These are phyloP conservation scores for Monosporascus ibericus DNA, from an alignment of 2,329 filamentous ascomycete genomes.

Conservation along the genomic window DNA sequence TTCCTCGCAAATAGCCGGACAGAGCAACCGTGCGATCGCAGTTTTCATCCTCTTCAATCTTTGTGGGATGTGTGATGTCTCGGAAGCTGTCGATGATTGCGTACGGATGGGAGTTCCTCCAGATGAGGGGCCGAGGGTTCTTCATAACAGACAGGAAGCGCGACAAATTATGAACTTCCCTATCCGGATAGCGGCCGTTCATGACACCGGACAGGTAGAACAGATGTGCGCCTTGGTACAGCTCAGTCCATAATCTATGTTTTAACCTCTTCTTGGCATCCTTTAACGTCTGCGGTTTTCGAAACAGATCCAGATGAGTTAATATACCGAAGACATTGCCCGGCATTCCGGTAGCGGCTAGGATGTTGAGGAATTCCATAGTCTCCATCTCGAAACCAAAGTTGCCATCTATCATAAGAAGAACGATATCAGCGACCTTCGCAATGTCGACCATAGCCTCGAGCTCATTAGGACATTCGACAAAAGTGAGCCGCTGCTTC, in stretches of 20 bases:
- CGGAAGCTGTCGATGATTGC: slow-evolving; percentile 89
- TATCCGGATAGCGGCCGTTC: slow-evolving; percentile 92
- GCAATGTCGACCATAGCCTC: slow-evolving; percentile 96
- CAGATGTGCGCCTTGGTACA: slow-evolving; percentile 94
- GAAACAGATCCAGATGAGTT: slow-evolving; percentile 92
- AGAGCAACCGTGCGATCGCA: slow-evolving; percentile 88
- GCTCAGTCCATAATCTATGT: slow-evolving; percentile 90
- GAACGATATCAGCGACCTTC: slow-evolving; percentile 94
- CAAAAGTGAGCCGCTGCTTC: slow-evolving; percentile 85
- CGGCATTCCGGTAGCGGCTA: slow-evolving; percentile 94
- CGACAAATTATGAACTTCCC: slow-evolving; percentile 92
- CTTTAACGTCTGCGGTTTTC: slow-evolving; percentile 85
- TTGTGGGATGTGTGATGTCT: slow-evolving; percentile 88
- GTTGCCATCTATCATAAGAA: slow-evolving; percentile 98
- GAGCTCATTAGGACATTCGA: slow-evolving; percentile 95
- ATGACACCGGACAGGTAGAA: slow-evolving; percentile 96
- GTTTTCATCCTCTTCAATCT: slow-evolving; percentile 80
- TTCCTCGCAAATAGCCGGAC: slow-evolving; percentile 90
- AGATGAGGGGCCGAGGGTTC: slow-evolving; percentile 91
- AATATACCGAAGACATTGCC: slow-evolving; percentile 97
- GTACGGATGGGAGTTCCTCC: slow-evolving; percentile 95
- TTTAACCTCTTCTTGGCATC: slow-evolving; percentile 95
- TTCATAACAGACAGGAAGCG: slow-evolving; percentile 98
- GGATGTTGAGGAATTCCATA: slow-evolving; percentile 95
- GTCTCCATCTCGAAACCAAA: slow-evolving; percentile 99